phyloP scores from a whole-genome alignment of 169 alveolate species.

The Toxoplasma gondii region DNA sequence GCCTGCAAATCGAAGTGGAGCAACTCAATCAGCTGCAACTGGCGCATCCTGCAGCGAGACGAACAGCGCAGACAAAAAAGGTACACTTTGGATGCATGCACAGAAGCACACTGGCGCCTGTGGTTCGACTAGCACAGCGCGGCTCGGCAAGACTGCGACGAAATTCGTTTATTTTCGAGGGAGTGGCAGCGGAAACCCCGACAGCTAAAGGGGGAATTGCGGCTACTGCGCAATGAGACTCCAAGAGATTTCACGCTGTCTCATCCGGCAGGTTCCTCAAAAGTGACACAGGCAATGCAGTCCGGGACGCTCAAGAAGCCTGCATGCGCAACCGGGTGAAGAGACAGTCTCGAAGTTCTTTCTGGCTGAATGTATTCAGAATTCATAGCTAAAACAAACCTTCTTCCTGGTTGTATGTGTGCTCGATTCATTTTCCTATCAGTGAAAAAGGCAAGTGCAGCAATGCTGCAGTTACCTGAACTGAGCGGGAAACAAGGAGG shows the following conservation, averaged over 20 bases:
- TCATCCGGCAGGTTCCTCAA: too few relatives aligned
- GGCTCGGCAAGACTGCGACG: too few relatives aligned
- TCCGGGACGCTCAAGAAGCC: too few relatives aligned
- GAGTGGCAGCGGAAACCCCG: too few relatives aligned
- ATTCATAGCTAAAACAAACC: not conserved
- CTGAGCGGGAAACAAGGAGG: conserved; percentile 12
- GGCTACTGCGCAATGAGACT: too few relatives aligned
- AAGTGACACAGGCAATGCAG: too few relatives aligned
- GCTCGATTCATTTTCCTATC: not conserved
- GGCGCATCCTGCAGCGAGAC: conserved; percentile 38
- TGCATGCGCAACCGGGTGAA: too few relatives aligned
- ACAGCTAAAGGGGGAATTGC: too few relatives aligned
- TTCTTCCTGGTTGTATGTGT: not conserved
- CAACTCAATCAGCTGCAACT: conserved; percentile 47
- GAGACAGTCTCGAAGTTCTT: not conserved
- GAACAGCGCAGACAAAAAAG: not conserved
- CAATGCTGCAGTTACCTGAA: conserved; percentile 15
- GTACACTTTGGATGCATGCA: not conserved
- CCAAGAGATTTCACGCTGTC: too few relatives aligned
- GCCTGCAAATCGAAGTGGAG: conserved; percentile 57
- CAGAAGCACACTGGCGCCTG: not conserved
- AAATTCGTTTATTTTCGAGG: too few relatives aligned
- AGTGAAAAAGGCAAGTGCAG: not conserved
- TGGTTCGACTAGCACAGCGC: not conserved
- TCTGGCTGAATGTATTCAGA: not conserved